Evolutionary conservation across 331 rosid genomes (phyloP).

Genomic region (Rhamnella rubrinervis): DNA sequence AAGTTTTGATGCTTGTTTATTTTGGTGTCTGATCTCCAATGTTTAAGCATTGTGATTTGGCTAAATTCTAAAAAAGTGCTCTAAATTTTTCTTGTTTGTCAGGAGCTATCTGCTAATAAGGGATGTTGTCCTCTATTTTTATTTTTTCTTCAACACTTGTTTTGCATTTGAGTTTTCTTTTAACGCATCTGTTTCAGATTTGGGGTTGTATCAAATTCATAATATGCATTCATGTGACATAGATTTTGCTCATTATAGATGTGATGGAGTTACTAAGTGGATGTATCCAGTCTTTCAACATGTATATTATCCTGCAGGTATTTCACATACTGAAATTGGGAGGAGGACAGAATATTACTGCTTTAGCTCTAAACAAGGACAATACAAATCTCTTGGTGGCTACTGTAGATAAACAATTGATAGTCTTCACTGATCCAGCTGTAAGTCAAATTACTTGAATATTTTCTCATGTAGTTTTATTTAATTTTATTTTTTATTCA

Average conservation of each 20-base stretch:
- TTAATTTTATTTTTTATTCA: background rate
- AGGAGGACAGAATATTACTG: constrained; percentile 81
- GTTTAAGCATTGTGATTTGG: background rate
- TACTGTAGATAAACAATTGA: constrained; percentile 75
- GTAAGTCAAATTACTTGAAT: constrained; percentile 58
- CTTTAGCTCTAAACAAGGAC: constrained; percentile 81
- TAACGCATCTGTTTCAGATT: background rate
- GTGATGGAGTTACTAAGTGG: background rate
- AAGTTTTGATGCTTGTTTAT: background rate
- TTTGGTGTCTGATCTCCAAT: background rate
- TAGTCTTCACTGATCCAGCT: constrained; percentile 89
- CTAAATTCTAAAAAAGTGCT: background rate
- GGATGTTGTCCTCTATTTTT: background rate
- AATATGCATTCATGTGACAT: background rate
- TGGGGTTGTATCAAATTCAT: background rate
- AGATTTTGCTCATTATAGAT: background rate
- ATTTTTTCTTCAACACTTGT: background rate
- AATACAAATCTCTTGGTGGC: constrained; percentile 91
- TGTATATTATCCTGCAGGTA: constrained; percentile 46
- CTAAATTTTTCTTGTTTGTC: background rate
- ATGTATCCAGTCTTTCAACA: background rate
- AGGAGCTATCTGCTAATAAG: background rate
- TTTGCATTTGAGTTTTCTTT: background rate
- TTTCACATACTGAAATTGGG: constrained; percentile 66
- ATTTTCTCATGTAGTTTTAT: background rate